Base-by-base conservation (phyloP, 441 rosid species). In the Pelargonium australe region DNA sequence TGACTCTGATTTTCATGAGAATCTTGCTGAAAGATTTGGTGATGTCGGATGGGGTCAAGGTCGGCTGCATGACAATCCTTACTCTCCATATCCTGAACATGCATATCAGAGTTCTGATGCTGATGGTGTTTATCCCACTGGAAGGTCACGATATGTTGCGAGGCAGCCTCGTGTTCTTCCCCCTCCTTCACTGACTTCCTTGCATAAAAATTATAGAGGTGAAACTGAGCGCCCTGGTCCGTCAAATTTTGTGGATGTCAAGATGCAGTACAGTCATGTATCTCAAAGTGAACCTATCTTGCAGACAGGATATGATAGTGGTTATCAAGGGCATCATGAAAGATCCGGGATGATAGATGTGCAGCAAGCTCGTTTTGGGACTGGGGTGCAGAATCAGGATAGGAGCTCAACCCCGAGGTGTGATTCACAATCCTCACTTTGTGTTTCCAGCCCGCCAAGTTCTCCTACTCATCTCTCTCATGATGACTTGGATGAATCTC, bases 111-210 rank as follows among this genome's bases (percentile, higher is more conserved):
- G 86, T 73, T 73, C 87, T 0, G 97, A 90, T 64, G 82, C 81
- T 72, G 95, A 85, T 76, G 93, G 84, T 65, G 77, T 84, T 75
- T 84, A 83, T 76, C 82, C 95, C 51, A 85, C 81, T 81, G 95
- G 93, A 68, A 85, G 95, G 83, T 82, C 92, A 57, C 80, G 97
- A 61, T 86, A 85, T 80, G 81, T 96, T 71, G 77, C 84, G 80
- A 87, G 87, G 84, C 97, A 90, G 82, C 99, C 98, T 73, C 97
- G 90, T 72, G 98, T 92, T 69, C 86, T 84, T 43, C 98, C 98
- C 61, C 97, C 99, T 79, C 92, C 89, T 67, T 80, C 89, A 57
- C 73, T 86, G 76, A 79, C 79, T 75, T 77, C 86, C 25, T 77
- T 83, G 79, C 91, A 85, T 62, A 95, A 88, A 79, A 65, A 74